Base-by-base conservation (phyloP, 1,284 basidiomycete species). In the Moniliophthora roreri region DNA sequence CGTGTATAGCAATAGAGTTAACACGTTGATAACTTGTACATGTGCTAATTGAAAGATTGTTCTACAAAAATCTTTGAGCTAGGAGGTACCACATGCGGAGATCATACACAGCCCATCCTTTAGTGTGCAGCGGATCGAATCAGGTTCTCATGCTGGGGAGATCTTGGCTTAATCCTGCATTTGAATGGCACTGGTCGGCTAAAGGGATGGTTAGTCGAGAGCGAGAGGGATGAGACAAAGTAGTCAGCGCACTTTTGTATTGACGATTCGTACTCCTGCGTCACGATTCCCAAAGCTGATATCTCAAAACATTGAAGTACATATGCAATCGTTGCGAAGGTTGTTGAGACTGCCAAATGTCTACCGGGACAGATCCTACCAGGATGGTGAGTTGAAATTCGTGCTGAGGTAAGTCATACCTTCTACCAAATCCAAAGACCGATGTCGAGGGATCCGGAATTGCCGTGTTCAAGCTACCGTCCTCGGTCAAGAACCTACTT, bases 341-440 rank as follows among this genome's bases (percentile, higher is more conserved):
- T 32, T 32, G 28, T 32, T 11, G 28, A 32, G 28, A 32, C 28
- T 11, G 39, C 39, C 9, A 40, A 21, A 40, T 40, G 39, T 16
- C 16, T 9, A 18, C 39, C 39, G 16, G 39, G 39, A 5, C 39
- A 40, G 9, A 40, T 40, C 21, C 39, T 40, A 21, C 4, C 16
- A 40, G 16, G 21, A 21, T 10, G 3, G 21, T 21, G 11, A 40
- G 39, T 11, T 32, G 2, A 15, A 11, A 16, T 9, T 18, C 10
- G 21, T 40, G 21, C 39, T 4, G 16, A 40, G 2, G 9, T 16
- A 11, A 4, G 1, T 3, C 39, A 5, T 13, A 40, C 48, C 52
- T 28, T 21, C 52, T 41, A 5, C 52, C 52, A 36, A 53, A 53
- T 3, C 52, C 52, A 37, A 53, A 53, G n/a, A 6, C 13, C 13